Conservation (phyloP, 106 monocot genomes). For the Platanthera guangdongensis region DNA sequence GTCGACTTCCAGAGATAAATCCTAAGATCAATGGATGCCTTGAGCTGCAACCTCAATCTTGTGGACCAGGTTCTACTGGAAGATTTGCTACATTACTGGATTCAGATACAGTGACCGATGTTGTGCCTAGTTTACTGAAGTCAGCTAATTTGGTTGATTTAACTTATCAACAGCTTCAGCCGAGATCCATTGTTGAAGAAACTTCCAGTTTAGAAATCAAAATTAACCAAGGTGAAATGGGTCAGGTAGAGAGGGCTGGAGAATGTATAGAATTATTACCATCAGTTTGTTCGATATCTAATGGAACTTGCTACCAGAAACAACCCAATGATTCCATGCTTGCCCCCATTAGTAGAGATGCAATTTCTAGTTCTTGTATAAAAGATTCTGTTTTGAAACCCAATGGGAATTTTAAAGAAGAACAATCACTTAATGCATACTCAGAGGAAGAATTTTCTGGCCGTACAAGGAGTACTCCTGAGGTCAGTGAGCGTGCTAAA, state of each 20-base stretch:
- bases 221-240: background rate
- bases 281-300: conserved; percentile 17
- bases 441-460: conserved; percentile 3
- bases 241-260: conserved; percentile 8
- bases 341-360: conserved; percentile 9
- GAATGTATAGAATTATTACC: conserved; percentile 14
- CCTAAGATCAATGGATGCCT: conserved; percentile 6
- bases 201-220: conserved; percentile 1
- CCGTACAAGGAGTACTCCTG: too few species aligned
- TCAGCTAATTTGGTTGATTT: conserved; percentile 14
- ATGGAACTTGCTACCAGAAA: conserved; percentile 5
- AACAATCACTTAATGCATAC: conserved; percentile 8
- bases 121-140: conserved; percentile 1
- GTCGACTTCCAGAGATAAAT: conserved; percentile 13
- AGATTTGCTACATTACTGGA: background rate
- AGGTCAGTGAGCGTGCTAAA: background rate
- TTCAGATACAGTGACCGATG: conserved; percentile 3
- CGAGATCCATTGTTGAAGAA: conserved; percentile 1
- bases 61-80: conserved; percentile 14
- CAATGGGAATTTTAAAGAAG: conserved; percentile 13
- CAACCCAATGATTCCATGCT: conserved; percentile 7
- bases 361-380: conserved; percentile 15
- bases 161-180: conserved; percentile 4
- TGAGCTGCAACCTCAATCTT: conserved; percentile 10
- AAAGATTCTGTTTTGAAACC: conserved; percentile 13